Base-by-base conservation (phyloP, 73 alveolate species). In the Paramecium biaurelia region DNA sequence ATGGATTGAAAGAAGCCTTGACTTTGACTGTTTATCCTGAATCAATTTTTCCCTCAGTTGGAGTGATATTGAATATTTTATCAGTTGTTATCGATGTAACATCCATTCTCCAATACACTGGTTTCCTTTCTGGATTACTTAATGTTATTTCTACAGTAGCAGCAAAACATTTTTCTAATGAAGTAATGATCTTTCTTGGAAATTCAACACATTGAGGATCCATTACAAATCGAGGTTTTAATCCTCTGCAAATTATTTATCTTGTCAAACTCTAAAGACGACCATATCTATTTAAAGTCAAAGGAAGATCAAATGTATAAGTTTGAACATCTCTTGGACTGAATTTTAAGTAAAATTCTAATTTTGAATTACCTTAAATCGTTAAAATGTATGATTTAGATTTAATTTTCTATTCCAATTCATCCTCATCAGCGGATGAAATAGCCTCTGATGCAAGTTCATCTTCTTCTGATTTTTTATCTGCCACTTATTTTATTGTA, bases 1-100 rank as follows among this genome's bases (percentile, higher is more conserved):
- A 93, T 2, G 99, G 99, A 84, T 98, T 97, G 70, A 98, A 98
- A 37, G 98, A 92, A 10, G 98, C 98, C 85, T 98, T 94, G 5
- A 98, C 96, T 30, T 98, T 97, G 10, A 97, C 97, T 37, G 97
- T 93, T 18, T 96, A 93, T 7, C 97, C 97, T 38, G 98, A 97
- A 18, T 97, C 99, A 18, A 97, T 92, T 84, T 95, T 94, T 5
- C 99, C 99, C 67, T 97, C 98, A 21, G 94, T 93, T 15, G 99
- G 99, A 58, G 93, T 93, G 89, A 97, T 96, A 56, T 93, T 88
- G 85, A 97, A 97, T 26, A 97, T 95, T 70, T 95, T 97, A 20
- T 92, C 90, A n/a, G 92, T 30, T 18, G 94, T 96, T 14, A 95
- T 89, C 26, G 94, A 79, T 5, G 92, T 94, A 57, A 93, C 86